Base-by-base conservation (phyloP, 129 eudicot species). In the Flaveria bidentis region DNA sequence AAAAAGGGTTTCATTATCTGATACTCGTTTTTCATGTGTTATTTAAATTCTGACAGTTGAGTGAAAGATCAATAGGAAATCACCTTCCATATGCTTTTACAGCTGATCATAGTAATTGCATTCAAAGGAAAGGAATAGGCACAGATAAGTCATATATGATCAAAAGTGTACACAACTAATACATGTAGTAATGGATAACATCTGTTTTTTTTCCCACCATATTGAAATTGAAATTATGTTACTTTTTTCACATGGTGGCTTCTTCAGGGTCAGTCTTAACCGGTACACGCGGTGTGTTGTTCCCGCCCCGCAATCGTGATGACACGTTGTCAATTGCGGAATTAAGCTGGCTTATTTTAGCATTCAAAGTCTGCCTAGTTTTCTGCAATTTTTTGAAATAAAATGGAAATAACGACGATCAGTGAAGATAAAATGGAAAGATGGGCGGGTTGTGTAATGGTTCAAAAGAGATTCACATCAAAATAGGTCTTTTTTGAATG, bases 271-370 rank as follows among this genome's bases (percentile, higher is more conserved):
- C 96, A 5, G 86, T 72, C 76, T 90, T 89, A 77, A 86, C 82
- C 6, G 98, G 90, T 22, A 83, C 86, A 33, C 47, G 82, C 6
- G 94, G 86, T 79, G 69, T 70, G 44, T 83, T 88, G 9, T 82
- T 83, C 66, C 95, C 91, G 44, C 96, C 98, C 41, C 93, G 83
- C 83, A 93, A 79, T 56, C 95, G 87, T 28, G 92, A 73, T 0
- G 95, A 80, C 66, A 93, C 98, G 8, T 90, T 90, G 89, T 93
- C 98, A 70, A 93, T 93, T 23, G 96, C 98, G 28, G 94, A 82
- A 80, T 90, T 93, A 20, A 93, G 96, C 81, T 93, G 98, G 73
- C 84, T 74, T 42, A 93, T 84, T 81, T 88, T 93, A n/a, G 90
- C 82, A 85, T 85, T 90, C 86, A 93, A 77, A 64, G 86, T 90